phyloP scores from a whole-genome alignment of 306 rosid genomes.

The Cucurbita moschata region DNA sequence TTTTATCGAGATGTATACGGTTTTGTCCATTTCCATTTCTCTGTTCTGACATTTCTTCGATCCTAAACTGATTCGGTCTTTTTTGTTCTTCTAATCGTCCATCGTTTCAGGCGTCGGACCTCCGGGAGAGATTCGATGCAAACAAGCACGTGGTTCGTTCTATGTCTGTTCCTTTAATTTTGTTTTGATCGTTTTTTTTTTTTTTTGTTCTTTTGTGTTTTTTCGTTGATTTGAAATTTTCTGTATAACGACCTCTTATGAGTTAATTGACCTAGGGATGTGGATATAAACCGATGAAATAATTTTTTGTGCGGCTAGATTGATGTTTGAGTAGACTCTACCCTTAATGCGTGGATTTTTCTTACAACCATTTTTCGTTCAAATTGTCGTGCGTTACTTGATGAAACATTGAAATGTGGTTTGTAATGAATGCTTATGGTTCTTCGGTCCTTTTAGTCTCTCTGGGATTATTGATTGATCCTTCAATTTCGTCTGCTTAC shows the following conservation, averaged over 20 bases:
- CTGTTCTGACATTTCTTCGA: not conserved
- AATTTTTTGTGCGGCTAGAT: not conserved
- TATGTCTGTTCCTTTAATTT: not conserved
- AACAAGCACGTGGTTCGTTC: constrained; percentile 68
- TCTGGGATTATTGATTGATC: not conserved
- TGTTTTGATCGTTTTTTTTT: not conserved
- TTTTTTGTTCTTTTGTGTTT: not conserved
- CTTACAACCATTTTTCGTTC: not conserved
- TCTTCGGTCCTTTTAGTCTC: not conserved
- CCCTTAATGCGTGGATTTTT: not conserved
- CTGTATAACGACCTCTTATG: not conserved
- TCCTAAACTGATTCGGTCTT: not conserved
- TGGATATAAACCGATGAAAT: not conserved
- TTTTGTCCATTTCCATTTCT: not conserved
- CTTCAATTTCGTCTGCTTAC: not conserved
- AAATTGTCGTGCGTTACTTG: not conserved
- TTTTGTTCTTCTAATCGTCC: not conserved
- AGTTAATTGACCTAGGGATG: not conserved
- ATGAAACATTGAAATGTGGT: not conserved
- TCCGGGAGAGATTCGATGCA: constrained; percentile 75
- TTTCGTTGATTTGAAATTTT: not conserved
- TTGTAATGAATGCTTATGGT: not conserved
- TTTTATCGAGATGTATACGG: constrained; percentile 57
- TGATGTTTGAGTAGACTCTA: not conserved
- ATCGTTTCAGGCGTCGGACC: constrained; percentile 51